Percentiles rank a stretch among this genome's conserved stretches.
phyloP scores from a whole-genome alignment of 352 stramenopile genomes.

The Globisporangium spinosum region DNA sequence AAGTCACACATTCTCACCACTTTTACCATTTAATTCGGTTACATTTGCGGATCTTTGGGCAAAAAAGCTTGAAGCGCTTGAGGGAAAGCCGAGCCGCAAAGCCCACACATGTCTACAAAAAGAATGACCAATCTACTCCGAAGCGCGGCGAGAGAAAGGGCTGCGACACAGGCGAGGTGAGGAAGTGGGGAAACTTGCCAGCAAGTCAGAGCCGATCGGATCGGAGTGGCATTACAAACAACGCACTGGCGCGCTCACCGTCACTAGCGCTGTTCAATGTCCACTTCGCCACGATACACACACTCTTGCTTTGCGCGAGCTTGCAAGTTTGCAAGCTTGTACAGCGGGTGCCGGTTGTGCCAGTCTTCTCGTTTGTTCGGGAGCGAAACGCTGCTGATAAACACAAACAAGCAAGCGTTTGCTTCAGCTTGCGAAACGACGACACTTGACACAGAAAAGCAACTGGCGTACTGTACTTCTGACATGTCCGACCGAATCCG shows the following conservation, averaged over 20 bases:
- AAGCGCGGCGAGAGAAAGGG: slow-evolving; percentile 3
- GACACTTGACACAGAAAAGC: not conserved
- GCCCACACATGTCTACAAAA: slow-evolving; percentile 10
- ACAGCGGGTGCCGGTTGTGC: not conserved
- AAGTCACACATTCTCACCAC: not conserved
- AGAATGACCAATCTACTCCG: slow-evolving; percentile 15
- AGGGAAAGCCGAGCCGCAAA: slow-evolving; percentile 1
- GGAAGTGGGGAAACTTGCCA: not conserved
- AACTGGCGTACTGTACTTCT: not conserved
- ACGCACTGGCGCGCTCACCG: not conserved
- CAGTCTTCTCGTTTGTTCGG: not conserved
- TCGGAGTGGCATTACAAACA: not conserved
- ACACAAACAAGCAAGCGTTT: not conserved
- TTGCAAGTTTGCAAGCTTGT: not conserved
- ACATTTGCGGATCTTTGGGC: not conserved
- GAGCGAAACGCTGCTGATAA: not conserved
- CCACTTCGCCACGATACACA: not conserved
- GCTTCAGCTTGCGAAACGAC: slow-evolving; percentile 7
- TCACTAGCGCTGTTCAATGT: not conserved
- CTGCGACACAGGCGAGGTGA: not conserved
- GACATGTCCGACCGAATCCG: not conserved
- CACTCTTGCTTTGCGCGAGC: not conserved
- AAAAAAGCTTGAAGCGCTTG: not conserved
- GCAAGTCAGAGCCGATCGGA: not conserved
- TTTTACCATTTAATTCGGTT: slow-evolving; percentile 1